These are phyloP conservation scores for Gonium pectorale DNA, from an alignment of 139 green algal species.

Conservation along the genomic window DNA sequence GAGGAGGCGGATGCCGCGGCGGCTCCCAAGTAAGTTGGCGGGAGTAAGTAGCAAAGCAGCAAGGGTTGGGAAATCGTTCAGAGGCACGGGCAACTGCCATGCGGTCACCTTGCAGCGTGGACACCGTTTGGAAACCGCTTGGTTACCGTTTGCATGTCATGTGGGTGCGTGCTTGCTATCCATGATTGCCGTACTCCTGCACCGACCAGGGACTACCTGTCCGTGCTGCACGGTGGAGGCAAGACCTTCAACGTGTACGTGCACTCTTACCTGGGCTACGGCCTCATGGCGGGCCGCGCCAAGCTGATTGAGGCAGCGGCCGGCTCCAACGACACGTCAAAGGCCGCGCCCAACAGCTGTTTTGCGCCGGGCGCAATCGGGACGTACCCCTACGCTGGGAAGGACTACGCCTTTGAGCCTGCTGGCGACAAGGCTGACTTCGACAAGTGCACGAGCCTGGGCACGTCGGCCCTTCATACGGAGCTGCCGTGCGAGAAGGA, in stretches of 20 bases:
- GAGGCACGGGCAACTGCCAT: too few relatives aligned
- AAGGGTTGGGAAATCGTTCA: too few relatives aligned
- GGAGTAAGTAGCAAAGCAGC: too few relatives aligned
- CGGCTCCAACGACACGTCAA: neutral
- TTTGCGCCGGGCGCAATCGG: constrained; percentile 56
- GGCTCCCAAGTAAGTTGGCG: constrained; percentile 56
- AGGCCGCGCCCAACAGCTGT: constrained; percentile 76
- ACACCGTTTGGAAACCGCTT: too few relatives aligned
- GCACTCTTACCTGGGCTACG: constrained; percentile 96
- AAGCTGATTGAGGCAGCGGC: constrained; percentile 70
- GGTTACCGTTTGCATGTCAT: too few relatives aligned
- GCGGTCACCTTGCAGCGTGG: too few relatives aligned
- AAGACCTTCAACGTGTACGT: constrained; percentile 93
- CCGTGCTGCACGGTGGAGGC: constrained; percentile 60
- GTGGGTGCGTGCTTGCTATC: neutral
- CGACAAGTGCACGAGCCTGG: constrained; percentile 40
- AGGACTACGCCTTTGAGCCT: constrained; percentile 43
- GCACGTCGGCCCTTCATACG: constrained; percentile 46
- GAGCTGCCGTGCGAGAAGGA: constrained; percentile 56
- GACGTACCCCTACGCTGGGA: constrained; percentile 58
- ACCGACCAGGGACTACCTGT: constrained; percentile 17
- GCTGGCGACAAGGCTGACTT: neutral
- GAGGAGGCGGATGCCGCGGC: constrained; percentile 58
- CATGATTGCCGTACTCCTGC: neutral
- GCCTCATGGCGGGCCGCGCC: constrained; percentile 95